These are phyloP conservation scores for Rubroboletus pulcherrimus DNA, from an alignment of 768 basidiomycete genomes.

Conservation along the genomic window DNA sequence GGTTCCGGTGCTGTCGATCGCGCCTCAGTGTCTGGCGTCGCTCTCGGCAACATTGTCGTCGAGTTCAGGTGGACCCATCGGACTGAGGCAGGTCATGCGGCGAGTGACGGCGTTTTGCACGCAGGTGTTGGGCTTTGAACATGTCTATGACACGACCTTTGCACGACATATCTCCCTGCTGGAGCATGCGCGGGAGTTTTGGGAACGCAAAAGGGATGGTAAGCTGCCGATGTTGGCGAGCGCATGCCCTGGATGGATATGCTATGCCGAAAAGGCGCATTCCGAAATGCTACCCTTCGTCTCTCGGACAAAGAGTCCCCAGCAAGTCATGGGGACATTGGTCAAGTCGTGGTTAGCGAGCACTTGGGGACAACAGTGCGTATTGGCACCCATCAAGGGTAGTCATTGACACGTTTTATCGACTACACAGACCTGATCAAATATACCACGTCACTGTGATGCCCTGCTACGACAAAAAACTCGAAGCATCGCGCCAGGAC, in stretches of 20 bases:
- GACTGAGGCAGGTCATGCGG: slow-evolving; percentile 59
- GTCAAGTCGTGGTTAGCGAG: slow-evolving; percentile 85
- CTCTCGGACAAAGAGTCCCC: slow-evolving; percentile 83
- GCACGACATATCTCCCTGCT: slow-evolving; percentile 80
- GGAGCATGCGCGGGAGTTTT: slow-evolving; percentile 80
- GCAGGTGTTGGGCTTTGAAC: slow-evolving; percentile 66
- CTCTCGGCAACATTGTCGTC: slow-evolving; percentile 62
- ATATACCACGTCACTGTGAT: slow-evolving; percentile 97
- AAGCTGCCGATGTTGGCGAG: slow-evolving; percentile 87
- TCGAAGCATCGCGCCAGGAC: slow-evolving; percentile 93
- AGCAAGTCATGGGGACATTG: slow-evolving; percentile 90
- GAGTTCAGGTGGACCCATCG: slow-evolving; percentile 39
- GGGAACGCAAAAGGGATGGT: slow-evolving; percentile 53
- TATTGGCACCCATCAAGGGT: slow-evolving; percentile 10
- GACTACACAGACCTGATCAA: slow-evolving; percentile 60
- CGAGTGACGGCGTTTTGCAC: slow-evolving; percentile 70
- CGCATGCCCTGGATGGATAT: slow-evolving; percentile 98
- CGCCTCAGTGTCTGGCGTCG: slow-evolving; percentile 83
- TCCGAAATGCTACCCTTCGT: slow-evolving; percentile 92
- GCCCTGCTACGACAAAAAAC: slow-evolving; percentile 99
- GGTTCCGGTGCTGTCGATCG: slow-evolving; percentile 77
- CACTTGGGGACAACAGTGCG: slow-evolving; percentile 67
- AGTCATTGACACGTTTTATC: slow-evolving; percentile 1
- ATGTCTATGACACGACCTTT: slow-evolving; percentile 93
- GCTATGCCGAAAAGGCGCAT: slow-evolving; percentile 98